Evolutionary conservation across 768 basidiomycete species (phyloP).

Genomic region (Boletus rufocinnamomeus): DNA sequence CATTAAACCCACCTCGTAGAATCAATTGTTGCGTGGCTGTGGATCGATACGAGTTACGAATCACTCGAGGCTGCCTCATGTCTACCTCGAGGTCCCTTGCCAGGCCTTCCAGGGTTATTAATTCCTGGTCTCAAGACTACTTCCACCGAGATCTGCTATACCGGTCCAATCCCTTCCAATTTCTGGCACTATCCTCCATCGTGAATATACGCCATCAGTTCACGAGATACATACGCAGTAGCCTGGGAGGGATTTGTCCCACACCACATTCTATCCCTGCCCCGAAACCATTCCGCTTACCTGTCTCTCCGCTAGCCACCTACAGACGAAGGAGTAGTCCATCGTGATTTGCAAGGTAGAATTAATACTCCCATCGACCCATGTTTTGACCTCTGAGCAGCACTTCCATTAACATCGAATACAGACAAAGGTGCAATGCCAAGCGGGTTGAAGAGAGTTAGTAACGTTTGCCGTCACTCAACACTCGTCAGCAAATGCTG

Average conservation of each 20-base stretch:
- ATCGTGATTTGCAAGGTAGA: not conserved
- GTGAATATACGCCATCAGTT: not conserved
- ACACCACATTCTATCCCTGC: too few relatives aligned
- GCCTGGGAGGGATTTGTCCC: too few relatives aligned
- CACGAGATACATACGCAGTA: too few relatives aligned
- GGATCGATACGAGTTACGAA: not conserved
- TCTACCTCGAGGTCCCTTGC: not conserved
- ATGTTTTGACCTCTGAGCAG: not conserved
- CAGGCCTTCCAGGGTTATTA: not conserved
- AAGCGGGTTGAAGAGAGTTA: not conserved
- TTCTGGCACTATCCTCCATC: not conserved
- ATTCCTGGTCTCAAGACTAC: not conserved
- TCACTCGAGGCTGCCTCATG: constrained; percentile 1
- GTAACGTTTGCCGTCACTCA: not conserved
- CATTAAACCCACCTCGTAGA: not conserved
- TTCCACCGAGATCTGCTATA: not conserved
- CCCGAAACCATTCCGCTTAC: too few relatives aligned
- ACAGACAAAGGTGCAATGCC: not conserved
- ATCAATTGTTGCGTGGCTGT: not conserved
- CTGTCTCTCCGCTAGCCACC: not conserved
- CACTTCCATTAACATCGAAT: not conserved
- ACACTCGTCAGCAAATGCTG: not conserved
- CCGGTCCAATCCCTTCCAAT: not conserved
- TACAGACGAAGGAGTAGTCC: not conserved
- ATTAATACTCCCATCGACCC: not conserved